Base-by-base conservation (phyloP, 768 basidiomycete species). In the Macrolepiota dolichaula region DNA sequence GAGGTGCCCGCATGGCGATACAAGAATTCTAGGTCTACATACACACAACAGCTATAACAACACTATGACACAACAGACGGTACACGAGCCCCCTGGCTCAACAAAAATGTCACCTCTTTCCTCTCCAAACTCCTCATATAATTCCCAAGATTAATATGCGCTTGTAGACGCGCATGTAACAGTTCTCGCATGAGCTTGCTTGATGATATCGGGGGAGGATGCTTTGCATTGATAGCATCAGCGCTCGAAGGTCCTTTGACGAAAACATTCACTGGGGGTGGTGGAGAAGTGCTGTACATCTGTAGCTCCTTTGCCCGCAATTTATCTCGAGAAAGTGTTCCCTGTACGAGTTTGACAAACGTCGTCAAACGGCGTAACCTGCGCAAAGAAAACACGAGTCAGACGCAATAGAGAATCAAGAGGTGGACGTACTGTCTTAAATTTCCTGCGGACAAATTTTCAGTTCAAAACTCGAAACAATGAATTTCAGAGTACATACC, bases 231-330 rank as follows among this genome's bases (percentile, higher is more conserved):
- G 37, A 50, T 55, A 63, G 64, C 15, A 29, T 55, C 42, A 51
- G 67, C 52, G 15, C 49, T 53, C 36, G 61, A 40, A n/a, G 63
- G 65, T 58, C 69, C 65, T 38, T 69, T 77, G 68, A 84, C 75
- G 63, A 75, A 82, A 0, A 71, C 69, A 67, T 80, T 84, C 22
- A 67, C 67, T 1, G 76, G 74, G 0, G 81, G 80, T 4, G 71
- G 69, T 0, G 79, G 79, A 22, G 75, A 77, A 11, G 65, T 67
- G 37, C 69, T 71, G 63, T 81, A 81, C 0, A 63, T 64, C 24
- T 65, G 66, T n/a, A 81, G 24, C 54, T 71, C 65, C n/a, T 57
- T 59, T 2, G 59, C 4, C 13, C 65, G 61, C 12, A 71, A 64
- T 7, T 64, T 69, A 1, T 61, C 62, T 13, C 72, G 72, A 4